Conservation (phyloP, 139 green algal genomes). For the Limnomonas spitsbergensis region DNA sequence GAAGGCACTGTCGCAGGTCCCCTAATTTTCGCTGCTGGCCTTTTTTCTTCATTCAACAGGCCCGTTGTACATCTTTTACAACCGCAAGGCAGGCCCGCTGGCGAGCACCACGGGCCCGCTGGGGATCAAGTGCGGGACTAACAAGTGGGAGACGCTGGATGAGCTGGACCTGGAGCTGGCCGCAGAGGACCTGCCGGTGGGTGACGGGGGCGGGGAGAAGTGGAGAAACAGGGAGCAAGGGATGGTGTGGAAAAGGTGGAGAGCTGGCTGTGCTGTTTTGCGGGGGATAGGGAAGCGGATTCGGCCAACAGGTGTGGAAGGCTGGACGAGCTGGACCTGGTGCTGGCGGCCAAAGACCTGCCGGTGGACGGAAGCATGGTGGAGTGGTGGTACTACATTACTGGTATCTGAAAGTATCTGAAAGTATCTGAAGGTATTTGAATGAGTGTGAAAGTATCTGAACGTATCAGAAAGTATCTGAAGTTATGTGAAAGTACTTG, state of each 20-base stretch:
- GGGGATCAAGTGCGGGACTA: conserved; percentile 71
- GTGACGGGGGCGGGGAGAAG: neutral
- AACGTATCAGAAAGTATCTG: too few species aligned
- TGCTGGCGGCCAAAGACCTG: neutral
- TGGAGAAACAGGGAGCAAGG: too few species aligned
- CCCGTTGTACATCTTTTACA: conserved; percentile 62
- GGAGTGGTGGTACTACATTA: neutral
- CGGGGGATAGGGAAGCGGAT: neutral
- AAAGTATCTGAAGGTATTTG: too few species aligned
- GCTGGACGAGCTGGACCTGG: neutral
- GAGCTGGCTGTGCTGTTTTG: too few species aligned
- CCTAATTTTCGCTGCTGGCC: too few species aligned
- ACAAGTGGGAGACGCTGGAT: conserved; percentile 75
- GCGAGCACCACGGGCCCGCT: conserved; percentile 26
- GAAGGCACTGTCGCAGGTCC: too few species aligned
- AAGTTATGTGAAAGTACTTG: too few species aligned
- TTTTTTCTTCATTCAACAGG: too few species aligned
- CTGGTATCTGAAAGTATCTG: too few species aligned
- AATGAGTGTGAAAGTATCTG: too few species aligned
- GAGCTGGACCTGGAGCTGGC: conserved; percentile 51
- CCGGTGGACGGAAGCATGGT: too few species aligned
- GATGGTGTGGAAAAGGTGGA: neutral
- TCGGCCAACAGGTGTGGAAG: neutral
- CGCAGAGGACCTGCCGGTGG: conserved; percentile 25
- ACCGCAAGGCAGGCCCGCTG: conserved; percentile 57